A percentile compares a stretch with the other conserved stretches of the same genome.
These are phyloP conservation scores for Alnus glutinosa DNA, from an alignment of 306 rosid genomes.

Conservation along the genomic window DNA sequence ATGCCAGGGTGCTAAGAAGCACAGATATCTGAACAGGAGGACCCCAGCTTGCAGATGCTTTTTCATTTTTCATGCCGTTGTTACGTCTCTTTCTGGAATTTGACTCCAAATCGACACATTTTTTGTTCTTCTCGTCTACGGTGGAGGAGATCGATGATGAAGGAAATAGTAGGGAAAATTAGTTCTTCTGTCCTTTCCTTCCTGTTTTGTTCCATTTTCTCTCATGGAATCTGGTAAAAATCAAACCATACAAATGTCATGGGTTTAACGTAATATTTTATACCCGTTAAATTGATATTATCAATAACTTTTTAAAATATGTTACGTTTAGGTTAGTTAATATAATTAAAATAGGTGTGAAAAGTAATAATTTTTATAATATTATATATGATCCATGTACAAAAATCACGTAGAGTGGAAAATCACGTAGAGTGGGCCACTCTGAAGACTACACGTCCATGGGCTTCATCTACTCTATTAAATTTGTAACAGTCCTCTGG, in stretches of 20 bases:
- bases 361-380: too few relatives aligned
- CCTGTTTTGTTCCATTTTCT: not conserved
- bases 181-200: not conserved
- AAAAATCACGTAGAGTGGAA: too few relatives aligned
- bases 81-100: constrained; percentile 11
- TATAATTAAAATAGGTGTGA: too few relatives aligned
- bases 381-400: too few relatives aligned
- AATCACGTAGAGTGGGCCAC: constrained; percentile 18
- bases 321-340: too few relatives aligned
- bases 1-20: not conserved
- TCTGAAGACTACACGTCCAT: not conserved
- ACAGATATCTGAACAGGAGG: not conserved
- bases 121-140: not conserved
- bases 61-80: not conserved
- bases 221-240: not conserved
- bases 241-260: not conserved
- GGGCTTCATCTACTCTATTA: not conserved
- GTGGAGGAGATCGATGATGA: not conserved
- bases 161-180: not conserved
- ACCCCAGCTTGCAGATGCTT: not conserved
- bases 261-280: too few relatives aligned
- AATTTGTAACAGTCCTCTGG: not conserved
- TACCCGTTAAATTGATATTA: too few relatives aligned
- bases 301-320: too few relatives aligned
- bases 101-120: not conserved